These are phyloP conservation scores for Phlegmacium glaucopus DNA, from an alignment of 768 basidiomycete genomes.

Conservation along the genomic window DNA sequence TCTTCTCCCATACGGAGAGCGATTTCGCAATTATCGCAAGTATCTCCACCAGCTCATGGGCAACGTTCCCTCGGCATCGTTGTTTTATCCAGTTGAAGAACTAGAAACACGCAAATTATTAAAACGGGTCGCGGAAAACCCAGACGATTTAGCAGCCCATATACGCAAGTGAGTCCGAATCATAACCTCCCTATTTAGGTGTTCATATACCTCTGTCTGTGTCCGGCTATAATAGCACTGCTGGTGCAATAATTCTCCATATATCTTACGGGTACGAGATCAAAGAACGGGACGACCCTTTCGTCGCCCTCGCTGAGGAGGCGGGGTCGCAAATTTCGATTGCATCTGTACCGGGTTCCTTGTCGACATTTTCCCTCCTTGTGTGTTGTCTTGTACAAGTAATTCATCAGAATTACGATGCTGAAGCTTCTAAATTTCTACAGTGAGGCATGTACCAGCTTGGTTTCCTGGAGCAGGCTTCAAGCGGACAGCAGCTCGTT, in stretches of 20 bases:
- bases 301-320: conserved; percentile 37
- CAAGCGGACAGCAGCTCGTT: too few species aligned
- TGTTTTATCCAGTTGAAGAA: conserved; percentile 37
- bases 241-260: conserved; percentile 41
- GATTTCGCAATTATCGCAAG: conserved; percentile 38
- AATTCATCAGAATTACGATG: not conserved
- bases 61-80: conserved; percentile 30
- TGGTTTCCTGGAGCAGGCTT: too few species aligned
- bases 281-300: conserved; percentile 35
- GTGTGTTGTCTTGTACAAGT: conserved; percentile 23
- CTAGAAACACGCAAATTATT: too few species aligned
- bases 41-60: conserved; percentile 41
- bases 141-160: conserved; percentile 29
- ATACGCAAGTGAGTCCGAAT: conserved; percentile 37
- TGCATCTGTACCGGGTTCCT: conserved; percentile 42
- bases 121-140: conserved; percentile 34
- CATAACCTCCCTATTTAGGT: not conserved
- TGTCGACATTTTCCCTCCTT: conserved; percentile 51
- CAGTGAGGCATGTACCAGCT: conserved; percentile 46
- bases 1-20: conserved; percentile 34
- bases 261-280: conserved; percentile 43
- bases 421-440: not conserved
- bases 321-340: conserved; percentile 40
- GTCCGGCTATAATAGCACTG: conserved; percentile 36
- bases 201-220: not conserved